phyloP scores from a whole-genome alignment of 768 basidiomycete species.

The Amanita polypyramis region DNA sequence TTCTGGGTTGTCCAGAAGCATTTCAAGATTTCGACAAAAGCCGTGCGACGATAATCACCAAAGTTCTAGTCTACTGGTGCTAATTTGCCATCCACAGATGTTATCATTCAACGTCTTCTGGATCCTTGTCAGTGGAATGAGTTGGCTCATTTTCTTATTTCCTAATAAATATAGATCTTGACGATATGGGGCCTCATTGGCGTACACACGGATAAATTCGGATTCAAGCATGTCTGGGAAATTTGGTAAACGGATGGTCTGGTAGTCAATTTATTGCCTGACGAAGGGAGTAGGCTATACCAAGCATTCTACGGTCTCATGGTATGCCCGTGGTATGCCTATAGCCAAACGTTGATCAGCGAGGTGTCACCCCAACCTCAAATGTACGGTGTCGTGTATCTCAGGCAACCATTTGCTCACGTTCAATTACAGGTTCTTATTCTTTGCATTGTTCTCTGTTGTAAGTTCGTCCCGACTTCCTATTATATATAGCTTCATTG shows the following conservation, averaged over 20 bases:
- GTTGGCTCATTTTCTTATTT: neutral
- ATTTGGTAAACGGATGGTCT: conserved; percentile 38
- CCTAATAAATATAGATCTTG: conserved; percentile 30
- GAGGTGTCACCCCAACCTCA: conserved; percentile 66
- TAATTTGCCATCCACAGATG: conserved; percentile 34
- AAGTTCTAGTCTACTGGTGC: neutral
- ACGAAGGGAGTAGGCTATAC: conserved; percentile 38
- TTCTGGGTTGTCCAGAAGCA: conserved; percentile 65
- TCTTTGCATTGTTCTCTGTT: conserved; percentile 67
- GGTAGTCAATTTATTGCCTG: neutral
- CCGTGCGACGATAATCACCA: conserved; percentile 22
- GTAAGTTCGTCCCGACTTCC: conserved; percentile 22
- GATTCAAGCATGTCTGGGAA: conserved; percentile 80
- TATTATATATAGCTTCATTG: neutral
- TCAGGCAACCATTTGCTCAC: neutral
- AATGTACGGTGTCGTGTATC: conserved; percentile 33
- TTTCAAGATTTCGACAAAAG: conserved; percentile 54
- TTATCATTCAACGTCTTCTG: conserved; percentile 60
- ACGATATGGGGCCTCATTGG: conserved; percentile 72
- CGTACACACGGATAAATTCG: conserved; percentile 63
- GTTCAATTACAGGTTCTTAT: conserved; percentile 39
- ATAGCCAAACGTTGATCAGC: conserved; percentile 77
- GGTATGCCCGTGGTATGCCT: conserved; percentile 76
- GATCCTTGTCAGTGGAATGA: conserved; percentile 42
- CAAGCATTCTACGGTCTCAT: conserved; percentile 63